Evolutionary conservation across 208 protist species (phyloP).

Genomic region (Vickermania spadyakhi): DNA sequence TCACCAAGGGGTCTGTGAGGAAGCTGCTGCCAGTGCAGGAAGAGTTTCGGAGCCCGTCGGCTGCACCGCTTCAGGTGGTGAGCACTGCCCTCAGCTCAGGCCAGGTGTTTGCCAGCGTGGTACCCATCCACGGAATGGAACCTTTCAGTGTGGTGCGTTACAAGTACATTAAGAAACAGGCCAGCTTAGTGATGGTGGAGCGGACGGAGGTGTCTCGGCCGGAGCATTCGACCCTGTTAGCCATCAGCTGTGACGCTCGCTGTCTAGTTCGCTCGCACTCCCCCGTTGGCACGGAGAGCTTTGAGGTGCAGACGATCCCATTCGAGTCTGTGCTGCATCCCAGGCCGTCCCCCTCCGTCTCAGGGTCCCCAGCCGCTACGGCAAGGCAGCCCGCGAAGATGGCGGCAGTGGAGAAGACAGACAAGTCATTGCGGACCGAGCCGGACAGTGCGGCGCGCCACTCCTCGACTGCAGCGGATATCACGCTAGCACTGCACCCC

Average conservation of each 20-base stretch:
- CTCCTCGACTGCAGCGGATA: too few relatives aligned
- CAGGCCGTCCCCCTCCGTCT: too few relatives aligned
- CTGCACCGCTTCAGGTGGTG: background rate
- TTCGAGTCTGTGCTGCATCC: background rate
- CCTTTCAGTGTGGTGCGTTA: constrained; percentile 22
- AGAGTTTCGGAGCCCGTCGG: constrained; percentile 20
- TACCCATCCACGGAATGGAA: too few relatives aligned
- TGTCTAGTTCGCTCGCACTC: constrained; percentile 3
- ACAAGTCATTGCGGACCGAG: too few relatives aligned
- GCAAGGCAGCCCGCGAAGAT: too few relatives aligned
- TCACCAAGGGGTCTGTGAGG: constrained; percentile 21
- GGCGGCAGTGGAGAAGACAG: too few relatives aligned
- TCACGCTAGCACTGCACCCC: too few relatives aligned
- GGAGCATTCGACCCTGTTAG: background rate
- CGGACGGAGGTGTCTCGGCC: background rate
- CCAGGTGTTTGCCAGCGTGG: constrained; percentile 20
- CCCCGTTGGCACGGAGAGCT: background rate
- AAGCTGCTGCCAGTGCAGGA: constrained; percentile 35
- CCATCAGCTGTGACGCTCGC: background rate
- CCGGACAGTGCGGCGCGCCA: too few relatives aligned
- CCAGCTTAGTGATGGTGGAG: constrained; percentile 4
- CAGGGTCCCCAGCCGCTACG: too few relatives aligned
- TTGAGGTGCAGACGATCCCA: background rate
- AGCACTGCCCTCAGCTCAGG: constrained; percentile 18
- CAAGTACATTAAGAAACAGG: constrained; percentile 24